Conservation (phyloP, 345 rosid species). For the Euclidium syriacum region DNA sequence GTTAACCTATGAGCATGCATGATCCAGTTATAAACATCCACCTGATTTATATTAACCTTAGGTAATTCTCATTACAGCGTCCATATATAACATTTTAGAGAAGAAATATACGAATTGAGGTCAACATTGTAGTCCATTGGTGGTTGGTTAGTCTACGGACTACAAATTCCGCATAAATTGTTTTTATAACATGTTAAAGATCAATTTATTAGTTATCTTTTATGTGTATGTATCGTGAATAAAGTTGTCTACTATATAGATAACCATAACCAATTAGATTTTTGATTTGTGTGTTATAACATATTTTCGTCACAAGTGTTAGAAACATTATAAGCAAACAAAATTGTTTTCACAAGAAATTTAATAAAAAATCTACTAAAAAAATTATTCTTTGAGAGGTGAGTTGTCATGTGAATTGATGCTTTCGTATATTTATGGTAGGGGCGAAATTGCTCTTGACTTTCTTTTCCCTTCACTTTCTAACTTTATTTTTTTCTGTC, state of each 20-base stretch:
- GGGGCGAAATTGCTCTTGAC: background rate
- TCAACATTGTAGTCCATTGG: background rate
- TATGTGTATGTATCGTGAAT: too few species aligned
- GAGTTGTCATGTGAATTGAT: constrained; percentile 1
- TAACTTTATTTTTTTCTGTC: background rate
- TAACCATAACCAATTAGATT: too few species aligned
- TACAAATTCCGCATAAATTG: too few species aligned
- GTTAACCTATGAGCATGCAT: background rate
- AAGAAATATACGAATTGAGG: background rate
- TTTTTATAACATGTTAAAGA: too few species aligned
- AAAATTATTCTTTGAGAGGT: background rate
- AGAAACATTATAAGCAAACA: too few species aligned
- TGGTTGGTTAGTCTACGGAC: background rate
- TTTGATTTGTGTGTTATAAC: too few species aligned
- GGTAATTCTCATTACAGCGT: background rate
- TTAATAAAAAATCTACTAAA: background rate
- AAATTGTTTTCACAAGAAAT: too few species aligned
- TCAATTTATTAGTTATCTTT: too few species aligned
- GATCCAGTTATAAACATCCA: background rate
- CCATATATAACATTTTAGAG: constrained; percentile 2
- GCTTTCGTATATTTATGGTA: too few species aligned
- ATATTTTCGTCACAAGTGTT: too few species aligned
- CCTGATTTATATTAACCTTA: background rate
- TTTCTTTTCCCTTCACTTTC: background rate
- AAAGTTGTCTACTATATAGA: too few species aligned